phyloP scores from a whole-genome alignment of 306 rosid species.

The Vigna trinervia region DNA sequence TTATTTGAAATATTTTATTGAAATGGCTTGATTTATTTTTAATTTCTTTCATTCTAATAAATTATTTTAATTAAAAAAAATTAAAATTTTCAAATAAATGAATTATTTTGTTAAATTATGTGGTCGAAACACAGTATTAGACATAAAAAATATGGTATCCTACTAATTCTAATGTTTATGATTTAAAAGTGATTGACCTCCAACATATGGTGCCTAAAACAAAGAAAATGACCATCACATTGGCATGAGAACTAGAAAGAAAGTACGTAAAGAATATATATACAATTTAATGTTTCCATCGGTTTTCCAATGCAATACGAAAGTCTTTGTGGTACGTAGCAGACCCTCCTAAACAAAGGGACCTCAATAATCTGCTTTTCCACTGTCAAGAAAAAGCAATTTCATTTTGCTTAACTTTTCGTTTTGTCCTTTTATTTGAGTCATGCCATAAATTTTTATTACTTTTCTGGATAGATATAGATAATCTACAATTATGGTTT shows the following conservation, averaged over 20 bases:
- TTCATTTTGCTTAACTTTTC: constrained; percentile 34
- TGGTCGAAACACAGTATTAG: no score
- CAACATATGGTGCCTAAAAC: not conserved
- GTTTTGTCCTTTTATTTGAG: constrained; percentile 35
- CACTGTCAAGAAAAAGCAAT: not conserved
- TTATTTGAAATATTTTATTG: no score
- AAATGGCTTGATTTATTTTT: no score
- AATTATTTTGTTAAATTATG: no score
- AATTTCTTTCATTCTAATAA: no score
- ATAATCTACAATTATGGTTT: constrained; percentile 13
- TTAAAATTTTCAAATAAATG: no score
- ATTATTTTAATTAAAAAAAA: no score
- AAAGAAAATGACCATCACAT: not conserved
- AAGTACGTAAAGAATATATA: constrained; percentile 4
- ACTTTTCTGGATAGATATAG: not conserved
- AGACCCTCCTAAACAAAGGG: constrained; percentile 4
- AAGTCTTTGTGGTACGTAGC: constrained; percentile 18
- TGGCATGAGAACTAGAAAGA: not conserved
- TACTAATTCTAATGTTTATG: not conserved
- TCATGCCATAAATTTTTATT: constrained; percentile 47
- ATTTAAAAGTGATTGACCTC: not conserved
- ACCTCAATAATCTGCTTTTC: constrained; percentile 31
- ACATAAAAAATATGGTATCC: no score
- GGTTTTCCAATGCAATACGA: not conserved
- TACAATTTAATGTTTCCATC: not conserved